Conservation (phyloP, 23 red algal genomes). For the Cyanidiococcus yangmingshanensis region DNA sequence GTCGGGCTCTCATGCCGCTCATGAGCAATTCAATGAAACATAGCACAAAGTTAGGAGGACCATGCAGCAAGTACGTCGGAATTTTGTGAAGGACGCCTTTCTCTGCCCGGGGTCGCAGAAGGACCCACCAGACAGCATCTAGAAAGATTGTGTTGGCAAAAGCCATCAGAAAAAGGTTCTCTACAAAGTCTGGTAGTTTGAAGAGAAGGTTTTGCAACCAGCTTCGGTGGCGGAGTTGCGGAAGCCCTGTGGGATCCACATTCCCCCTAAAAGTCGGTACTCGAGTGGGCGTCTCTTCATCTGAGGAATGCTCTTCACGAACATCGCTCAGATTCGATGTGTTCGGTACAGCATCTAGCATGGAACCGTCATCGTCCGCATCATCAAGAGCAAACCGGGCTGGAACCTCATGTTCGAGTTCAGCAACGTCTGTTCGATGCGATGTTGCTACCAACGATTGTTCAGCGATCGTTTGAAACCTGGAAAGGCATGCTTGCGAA, state of each 20-base stretch:
- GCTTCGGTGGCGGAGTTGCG: too few species aligned
- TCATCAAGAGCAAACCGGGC: not conserved
- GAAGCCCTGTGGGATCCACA: too few species aligned
- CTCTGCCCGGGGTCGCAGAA: not conserved
- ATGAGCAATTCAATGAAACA: not conserved
- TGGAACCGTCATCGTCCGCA: not conserved
- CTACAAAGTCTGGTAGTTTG: not conserved
- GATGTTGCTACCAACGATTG: not conserved
- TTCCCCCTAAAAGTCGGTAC: too few species aligned
- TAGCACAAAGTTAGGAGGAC: not conserved
- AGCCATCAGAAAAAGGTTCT: not conserved
- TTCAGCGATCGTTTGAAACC: not conserved
- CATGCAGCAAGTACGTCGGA: not conserved
- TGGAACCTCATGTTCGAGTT: not conserved
- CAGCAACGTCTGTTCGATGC: not conserved
- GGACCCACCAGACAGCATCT: conserved; percentile 11
- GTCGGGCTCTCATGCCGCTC: not conserved
- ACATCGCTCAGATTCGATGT: not conserved
- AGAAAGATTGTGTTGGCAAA: conserved; percentile 3
- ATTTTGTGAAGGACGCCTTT: not conserved
- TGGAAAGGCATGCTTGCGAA: not conserved
- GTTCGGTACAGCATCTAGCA: not conserved
- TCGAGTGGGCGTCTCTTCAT: too few species aligned
- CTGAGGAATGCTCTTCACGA: not conserved
- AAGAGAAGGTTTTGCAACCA: not conserved